phyloP scores from a whole-genome alignment of 2,329 filamentous ascomycete species.

The Cryphonectria carpinicola region DNA sequence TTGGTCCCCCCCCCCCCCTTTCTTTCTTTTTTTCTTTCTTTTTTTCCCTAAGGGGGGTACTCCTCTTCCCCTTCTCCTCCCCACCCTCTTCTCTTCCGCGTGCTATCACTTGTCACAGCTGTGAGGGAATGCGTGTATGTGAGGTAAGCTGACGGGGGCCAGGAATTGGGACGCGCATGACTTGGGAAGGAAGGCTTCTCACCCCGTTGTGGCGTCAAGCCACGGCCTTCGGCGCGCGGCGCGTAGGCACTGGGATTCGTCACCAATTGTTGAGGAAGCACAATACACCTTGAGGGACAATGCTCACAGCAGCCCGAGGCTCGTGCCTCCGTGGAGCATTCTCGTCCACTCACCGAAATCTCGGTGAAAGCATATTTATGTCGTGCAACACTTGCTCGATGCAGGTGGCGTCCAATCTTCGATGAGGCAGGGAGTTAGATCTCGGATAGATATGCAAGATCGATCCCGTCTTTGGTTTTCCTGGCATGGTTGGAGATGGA shows the following conservation, averaged over 20 bases:
- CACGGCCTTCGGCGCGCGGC: not conserved
- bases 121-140: not conserved
- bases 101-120: not conserved
- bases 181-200: not conserved
- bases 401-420: not conserved
- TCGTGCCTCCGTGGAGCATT: not conserved
- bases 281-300: not conserved
- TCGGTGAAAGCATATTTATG: not conserved
- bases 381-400: not conserved
- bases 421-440: not conserved
- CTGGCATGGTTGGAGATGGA: not conserved
- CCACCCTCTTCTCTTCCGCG: not conserved
- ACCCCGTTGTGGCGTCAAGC: not conserved
- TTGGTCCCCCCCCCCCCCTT: not conserved
- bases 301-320: not conserved
- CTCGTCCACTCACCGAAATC: not conserved
- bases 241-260: not conserved
- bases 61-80: not conserved
- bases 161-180: not conserved
- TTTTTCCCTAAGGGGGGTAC: not conserved
- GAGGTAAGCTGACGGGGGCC: not conserved
- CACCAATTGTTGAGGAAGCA: not conserved
- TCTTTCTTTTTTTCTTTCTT: not conserved
- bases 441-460: conserved; percentile 12
- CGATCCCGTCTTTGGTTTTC: conserved; percentile 5